Evolutionary conservation across 179 eudicot genomes (phyloP), one percentile per base, ranked within the genome.

Genomic region (Silene vulgaris): DNA sequence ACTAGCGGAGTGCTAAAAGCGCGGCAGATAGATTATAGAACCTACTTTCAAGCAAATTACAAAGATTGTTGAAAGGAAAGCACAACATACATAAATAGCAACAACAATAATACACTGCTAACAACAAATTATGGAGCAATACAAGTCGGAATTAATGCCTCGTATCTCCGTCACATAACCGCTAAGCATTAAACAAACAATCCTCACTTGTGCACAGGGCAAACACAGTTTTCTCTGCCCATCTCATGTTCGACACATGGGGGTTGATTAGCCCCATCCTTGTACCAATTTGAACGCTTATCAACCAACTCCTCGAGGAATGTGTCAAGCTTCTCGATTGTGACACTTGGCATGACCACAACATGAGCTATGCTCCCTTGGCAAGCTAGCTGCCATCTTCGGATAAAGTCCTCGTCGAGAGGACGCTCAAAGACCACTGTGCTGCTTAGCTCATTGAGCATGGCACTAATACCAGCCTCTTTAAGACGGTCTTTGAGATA

Each of bases 291-390:
- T 6, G 74, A 52, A 54, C 74, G 74, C 64, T 29, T 28, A 0
- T 71, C 65, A 30, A 71, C 74, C 16, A 71, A 37, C 43, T 71
- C 74, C 26, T 71, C 74, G 64, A 71, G 74, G 20, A 71, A 71
- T 0, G 26, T 71, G 74, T 71, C 74, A 0, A 71, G 64, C 64
- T 71, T 71, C 45, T 71, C 74, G 45, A 71, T 71, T 30, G 74
- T 52, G 74, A 71, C 74, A 54, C 74, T 71, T 3, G 74, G 74
- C 74, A 71, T 71, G 64, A 71, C 74, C 64, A 71, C 74, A 54
- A 71, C 74, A 56, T 71, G 74, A 71, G 74, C 74, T 29, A 71
- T 71, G 45, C 64, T 71, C 13, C 74, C 74, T 71, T 71, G 74
- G 14, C 74, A 71, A 16, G 74, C 74, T 16, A 71, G 45, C 60